Conservation (phyloP, 2,329 filamentous ascomycete species). For the Myriosclerotinia duriaeana region DNA sequence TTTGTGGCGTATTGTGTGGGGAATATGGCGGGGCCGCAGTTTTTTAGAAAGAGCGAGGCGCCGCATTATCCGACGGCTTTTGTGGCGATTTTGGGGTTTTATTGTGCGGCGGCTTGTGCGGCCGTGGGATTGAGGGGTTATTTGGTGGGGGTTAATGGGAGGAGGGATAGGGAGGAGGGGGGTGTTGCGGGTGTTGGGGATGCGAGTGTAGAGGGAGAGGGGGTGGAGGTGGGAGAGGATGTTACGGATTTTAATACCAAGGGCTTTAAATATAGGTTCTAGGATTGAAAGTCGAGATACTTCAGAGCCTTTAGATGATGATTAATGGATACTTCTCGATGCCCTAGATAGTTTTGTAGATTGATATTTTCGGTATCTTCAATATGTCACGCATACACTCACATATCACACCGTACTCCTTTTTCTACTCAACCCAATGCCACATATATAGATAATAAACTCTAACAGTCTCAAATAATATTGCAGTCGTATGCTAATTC, state of each 20-base stretch:
- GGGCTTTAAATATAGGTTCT: conserved; percentile 17
- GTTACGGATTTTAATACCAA: conserved; percentile 6
- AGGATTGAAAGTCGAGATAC: background rate
- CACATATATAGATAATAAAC: too few species aligned
- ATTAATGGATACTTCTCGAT: too few species aligned
- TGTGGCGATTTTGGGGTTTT: conserved; percentile 35
- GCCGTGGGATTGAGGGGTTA: conserved; percentile 31
- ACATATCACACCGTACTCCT: too few species aligned
- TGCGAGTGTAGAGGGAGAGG: too few species aligned
- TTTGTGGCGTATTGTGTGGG: conserved; percentile 34
- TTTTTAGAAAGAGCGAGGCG: conserved; percentile 29
- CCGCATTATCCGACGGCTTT: conserved; percentile 34
- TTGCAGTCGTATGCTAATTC: too few species aligned
- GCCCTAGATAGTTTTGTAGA: too few species aligned
- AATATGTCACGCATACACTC: too few species aligned
- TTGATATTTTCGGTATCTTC: too few species aligned
- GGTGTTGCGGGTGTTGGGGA: background rate
- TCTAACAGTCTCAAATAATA: too few species aligned
- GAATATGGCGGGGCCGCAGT: conserved; percentile 35
- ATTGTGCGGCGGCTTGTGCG: conserved; percentile 27
- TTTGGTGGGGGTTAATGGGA: conserved; percentile 31
- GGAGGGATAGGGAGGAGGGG: conserved; percentile 17
- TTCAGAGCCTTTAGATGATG: too few species aligned
- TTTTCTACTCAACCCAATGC: too few species aligned
- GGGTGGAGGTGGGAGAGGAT: background rate